A percentile compares a stretch with the other conserved stretches of the same genome.
Conservation (phyloP, 2,329 filamentous ascomycete genomes). For the Colletotrichum tabaci region DNA sequence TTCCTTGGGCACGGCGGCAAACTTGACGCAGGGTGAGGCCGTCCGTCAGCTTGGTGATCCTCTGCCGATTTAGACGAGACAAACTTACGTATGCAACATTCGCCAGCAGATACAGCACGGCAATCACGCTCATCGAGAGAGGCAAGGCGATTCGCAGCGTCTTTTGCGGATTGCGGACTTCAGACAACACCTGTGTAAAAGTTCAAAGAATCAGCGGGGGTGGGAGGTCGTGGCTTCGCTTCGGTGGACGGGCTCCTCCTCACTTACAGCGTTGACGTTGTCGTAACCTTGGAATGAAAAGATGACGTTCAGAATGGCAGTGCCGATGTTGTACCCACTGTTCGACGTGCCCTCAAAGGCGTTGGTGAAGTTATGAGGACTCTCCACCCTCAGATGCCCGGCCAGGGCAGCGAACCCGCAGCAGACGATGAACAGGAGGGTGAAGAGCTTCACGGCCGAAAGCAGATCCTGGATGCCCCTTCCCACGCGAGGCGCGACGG, state of each 20-base stretch:
- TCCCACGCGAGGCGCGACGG: slow-evolving; percentile 30
- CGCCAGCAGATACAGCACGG: slow-evolving; percentile 32
- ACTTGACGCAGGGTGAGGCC: neutral
- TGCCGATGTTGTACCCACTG: slow-evolving; percentile 38
- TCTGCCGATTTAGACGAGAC: too few species aligned
- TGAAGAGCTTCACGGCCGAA: slow-evolving; percentile 36
- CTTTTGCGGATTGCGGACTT: slow-evolving; percentile 40
- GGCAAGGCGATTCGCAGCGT: slow-evolving; percentile 33
- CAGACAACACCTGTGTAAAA: slow-evolving; percentile 16
- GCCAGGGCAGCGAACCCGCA: slow-evolving; percentile 37
- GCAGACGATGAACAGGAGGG: slow-evolving; percentile 37
- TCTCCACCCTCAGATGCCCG: slow-evolving; percentile 29
- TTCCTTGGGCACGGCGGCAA: slow-evolving; percentile 38
- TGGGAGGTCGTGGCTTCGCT: too few species aligned
- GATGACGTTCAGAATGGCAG: slow-evolving; percentile 37
- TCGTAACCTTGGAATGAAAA: slow-evolving; percentile 39
- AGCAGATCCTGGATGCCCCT: slow-evolving; percentile 31
- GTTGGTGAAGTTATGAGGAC: slow-evolving; percentile 27
- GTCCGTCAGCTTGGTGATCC: neutral
- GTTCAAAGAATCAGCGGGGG: neutral
- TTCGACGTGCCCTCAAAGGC: slow-evolving; percentile 34
- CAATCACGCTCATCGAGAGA: slow-evolving; percentile 32
- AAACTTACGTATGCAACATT: slow-evolving; percentile 33
- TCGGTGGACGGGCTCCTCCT: too few species aligned
- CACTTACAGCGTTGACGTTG: slow-evolving; percentile 33